phyloP scores from a whole-genome alignment of 1,284 basidiomycete species.

The Ustilago xerochloae region DNA sequence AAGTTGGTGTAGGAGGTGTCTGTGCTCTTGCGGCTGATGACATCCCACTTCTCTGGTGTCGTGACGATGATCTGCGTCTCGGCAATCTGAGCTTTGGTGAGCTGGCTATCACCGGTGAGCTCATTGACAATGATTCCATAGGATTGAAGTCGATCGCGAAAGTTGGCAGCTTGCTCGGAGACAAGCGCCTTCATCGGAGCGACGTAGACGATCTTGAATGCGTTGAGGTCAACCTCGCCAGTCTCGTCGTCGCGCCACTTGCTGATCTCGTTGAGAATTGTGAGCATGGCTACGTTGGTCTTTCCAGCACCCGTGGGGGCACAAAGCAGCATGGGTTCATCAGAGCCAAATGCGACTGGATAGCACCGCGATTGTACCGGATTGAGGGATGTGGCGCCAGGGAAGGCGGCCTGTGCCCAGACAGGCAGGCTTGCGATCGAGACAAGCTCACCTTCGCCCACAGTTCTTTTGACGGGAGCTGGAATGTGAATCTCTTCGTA shows the following conservation, averaged over 20 bases:
- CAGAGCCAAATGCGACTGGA: slow-evolving; percentile 87
- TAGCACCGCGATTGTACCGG: slow-evolving; percentile 77
- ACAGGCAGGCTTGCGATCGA: slow-evolving; percentile 80
- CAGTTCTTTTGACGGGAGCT: slow-evolving; percentile 81
- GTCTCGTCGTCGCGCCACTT: slow-evolving; percentile 76
- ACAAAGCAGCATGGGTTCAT: slow-evolving; percentile 94
- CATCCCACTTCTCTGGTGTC: slow-evolving; percentile 98
- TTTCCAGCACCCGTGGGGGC: slow-evolving; percentile 99
- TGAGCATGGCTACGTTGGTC: slow-evolving; percentile 97
- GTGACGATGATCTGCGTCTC: slow-evolving; percentile 99
- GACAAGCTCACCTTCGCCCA: slow-evolving; percentile 77
- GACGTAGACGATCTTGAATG: slow-evolving; percentile 98
- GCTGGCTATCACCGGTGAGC: slow-evolving; percentile 95
- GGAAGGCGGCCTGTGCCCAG: slow-evolving; percentile 76
- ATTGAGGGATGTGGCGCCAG: slow-evolving; percentile 81
- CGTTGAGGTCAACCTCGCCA: slow-evolving; percentile 85
- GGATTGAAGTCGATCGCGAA: slow-evolving; percentile 77
- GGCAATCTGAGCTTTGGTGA: slow-evolving; percentile 97
- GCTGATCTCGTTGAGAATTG: slow-evolving; percentile 64
- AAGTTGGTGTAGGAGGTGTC: slow-evolving; percentile 98
- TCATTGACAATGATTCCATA: slow-evolving; percentile 92
- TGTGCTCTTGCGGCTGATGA: slow-evolving; percentile 94
- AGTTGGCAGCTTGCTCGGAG: slow-evolving; percentile 65
- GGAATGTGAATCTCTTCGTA: slow-evolving; percentile 99
- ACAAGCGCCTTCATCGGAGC: slow-evolving; percentile 85